Base-by-base conservation (phyloP, 305 asterid species). In the Solanum aculeatissimum region DNA sequence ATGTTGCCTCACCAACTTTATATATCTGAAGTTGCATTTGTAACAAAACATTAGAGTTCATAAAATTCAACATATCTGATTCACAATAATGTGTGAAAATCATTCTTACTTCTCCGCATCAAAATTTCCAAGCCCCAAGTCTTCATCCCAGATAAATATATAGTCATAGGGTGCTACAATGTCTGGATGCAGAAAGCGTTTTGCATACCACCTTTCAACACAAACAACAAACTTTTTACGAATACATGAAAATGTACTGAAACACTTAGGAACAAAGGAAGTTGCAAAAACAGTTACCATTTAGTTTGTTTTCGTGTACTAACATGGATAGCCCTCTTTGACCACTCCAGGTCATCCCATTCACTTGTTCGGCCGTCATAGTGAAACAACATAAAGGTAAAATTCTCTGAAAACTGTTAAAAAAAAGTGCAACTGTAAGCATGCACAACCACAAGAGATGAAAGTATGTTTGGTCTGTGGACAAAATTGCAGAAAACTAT, bases 281-380 rank as follows among this genome's bases (percentile, higher is more conserved):
- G 29, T 60, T 77, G n/a, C 27, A 6, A 14, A 40, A 83, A 54
- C 9, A 82, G 71, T 88, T 89, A 93, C 98, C 98, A 96, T 91
- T 96, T 96, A 45, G 98, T 92, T 87, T 96, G 99, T 88, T 91
- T 93, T 78, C 68, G 90, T 53, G 72, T 92, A 43, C 96, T 94
- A 84, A 94, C 92, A 81, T 94, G 98, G 86, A 96, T 94, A 83
- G 98, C 98, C 58, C 87, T 86, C 90, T 91, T 92, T 35, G 99
- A 96, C 98, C 98, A 96, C 92, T 94, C 98, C 80, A 92, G 92
- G 81, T 94, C 95, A 82, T 94, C 96, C 98, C 99, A 95, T 87
- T 94, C 98, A 71, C 91, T 93, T 80, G 97, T 90, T 78, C 93
- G 95, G 62, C 95, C 95, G 87, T 96, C 99, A 87, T 94, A 96